These are phyloP conservation scores for Miamiensis avidus DNA, from an alignment of 169 alveolate species.

Conservation along the genomic window DNA sequence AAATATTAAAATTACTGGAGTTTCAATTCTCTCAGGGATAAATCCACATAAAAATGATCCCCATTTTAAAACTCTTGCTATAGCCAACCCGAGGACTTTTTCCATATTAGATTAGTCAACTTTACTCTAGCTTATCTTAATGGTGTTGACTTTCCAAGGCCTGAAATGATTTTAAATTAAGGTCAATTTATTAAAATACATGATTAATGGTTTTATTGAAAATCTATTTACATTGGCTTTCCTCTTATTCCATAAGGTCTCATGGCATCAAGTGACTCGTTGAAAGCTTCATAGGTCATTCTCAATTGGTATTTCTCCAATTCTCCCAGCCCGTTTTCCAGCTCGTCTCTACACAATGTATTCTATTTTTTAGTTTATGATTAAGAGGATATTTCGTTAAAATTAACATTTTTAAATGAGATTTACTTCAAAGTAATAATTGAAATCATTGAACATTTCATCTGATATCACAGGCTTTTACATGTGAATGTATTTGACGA, in stretches of 20 bases:
- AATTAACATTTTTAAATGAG: neutral
- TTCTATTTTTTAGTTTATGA: neutral
- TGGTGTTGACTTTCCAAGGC: constrained; percentile 33
- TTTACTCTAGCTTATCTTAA: constrained; percentile 13
- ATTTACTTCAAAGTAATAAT: constrained; percentile 22
- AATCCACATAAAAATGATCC: constrained; percentile 46
- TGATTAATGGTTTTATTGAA: neutral
- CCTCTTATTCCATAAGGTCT: constrained; percentile 48
- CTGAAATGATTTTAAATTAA: neutral
- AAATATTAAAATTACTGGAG: constrained; percentile 9
- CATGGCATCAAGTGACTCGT: constrained; percentile 35
- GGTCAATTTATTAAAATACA: too few relatives aligned
- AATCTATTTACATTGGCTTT: constrained; percentile 12
- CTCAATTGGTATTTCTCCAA: constrained; percentile 33
- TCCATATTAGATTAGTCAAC: constrained; percentile 27
- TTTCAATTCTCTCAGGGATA: constrained; percentile 45
- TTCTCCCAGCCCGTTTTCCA: constrained; percentile 20
- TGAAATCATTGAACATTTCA: constrained; percentile 38
- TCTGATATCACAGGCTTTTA: constrained; percentile 30
- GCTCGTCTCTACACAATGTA: neutral
- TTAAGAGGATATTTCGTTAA: neutral
- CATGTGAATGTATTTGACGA: constrained; percentile 34
- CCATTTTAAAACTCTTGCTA: constrained; percentile 47
- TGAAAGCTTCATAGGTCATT: constrained; percentile 39
- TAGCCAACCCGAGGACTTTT: constrained; percentile 33